Base-by-base conservation (phyloP, 805 yeast species). In the Saturnispora gosingensis region DNA sequence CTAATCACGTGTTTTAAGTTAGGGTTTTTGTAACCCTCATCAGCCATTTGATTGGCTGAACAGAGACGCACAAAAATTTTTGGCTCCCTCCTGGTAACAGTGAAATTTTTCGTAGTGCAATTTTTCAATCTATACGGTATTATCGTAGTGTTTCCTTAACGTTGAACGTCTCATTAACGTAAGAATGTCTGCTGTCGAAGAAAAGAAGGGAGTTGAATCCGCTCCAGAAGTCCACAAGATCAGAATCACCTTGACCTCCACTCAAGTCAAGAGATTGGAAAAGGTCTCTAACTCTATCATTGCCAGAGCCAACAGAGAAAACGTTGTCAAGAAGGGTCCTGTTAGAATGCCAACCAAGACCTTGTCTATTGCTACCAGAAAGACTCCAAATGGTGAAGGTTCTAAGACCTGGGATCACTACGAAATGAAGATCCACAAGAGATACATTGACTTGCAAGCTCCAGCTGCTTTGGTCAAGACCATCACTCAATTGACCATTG, bases 321-420 rank as follows among this genome's bases (percentile, higher is more conserved):
- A 85, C 68, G 81, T 90, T 71, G 80, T 77, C 74, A 89, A 88
- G 85, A 91, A 89, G 82, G 99, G 99, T 73, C 99, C 99, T 67
- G 96, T 93, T 72, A 90, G 99, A 87, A 78, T 93, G 80, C 99
- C 99, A 81, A 93, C 99, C 78, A 93, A 90, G 86, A 93, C 86
- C 67, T 86, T 93, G 72, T 88, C 86, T 78, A 81, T 93, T 80
- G 81, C 95, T 79, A 93, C 99, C 87, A 89, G 99, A 88, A 93
- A 93, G 90, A 86, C 99, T 72, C 99, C 99, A 72, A 95, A 95
- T 77, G 99, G 99, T 93, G 97, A 93, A 82, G 99, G 99, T 93
- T 93, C 99, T 68, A 93, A 93, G 91, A 93, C 99, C 70, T 93
- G 97, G 97, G 99, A 93, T 75, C 80, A 95, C 69, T 93, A 83